A percentile compares a stretch with the other conserved stretches of the same genome.
phyloP scores from a whole-genome alignment of 106 monocot genomes.

The Apostasia shenzhenica region DNA sequence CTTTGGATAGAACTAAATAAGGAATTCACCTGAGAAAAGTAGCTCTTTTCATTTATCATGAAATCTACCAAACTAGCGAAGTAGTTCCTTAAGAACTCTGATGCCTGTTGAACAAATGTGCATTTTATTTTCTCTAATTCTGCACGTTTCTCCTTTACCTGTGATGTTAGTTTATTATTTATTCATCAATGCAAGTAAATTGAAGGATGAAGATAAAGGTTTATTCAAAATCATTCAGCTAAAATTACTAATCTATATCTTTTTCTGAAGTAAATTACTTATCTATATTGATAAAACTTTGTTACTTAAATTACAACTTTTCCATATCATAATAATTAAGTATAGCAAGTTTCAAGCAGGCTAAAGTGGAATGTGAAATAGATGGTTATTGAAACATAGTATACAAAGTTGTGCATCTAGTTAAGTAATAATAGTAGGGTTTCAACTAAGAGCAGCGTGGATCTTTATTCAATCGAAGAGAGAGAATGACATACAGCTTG shows the following conservation, averaged over 20 bases:
- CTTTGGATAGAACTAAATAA: not conserved
- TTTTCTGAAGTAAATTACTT: not conserved
- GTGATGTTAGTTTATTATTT: conserved; percentile 2
- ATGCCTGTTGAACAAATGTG: conserved; percentile 81
- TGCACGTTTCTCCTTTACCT: conserved; percentile 86
- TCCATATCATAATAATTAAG: too few relatives aligned
- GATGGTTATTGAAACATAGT: too few relatives aligned
- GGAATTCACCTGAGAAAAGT: conserved; percentile 78
- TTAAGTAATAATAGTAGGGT: not conserved
- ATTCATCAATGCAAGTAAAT: not conserved
- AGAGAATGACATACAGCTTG: conserved; percentile 55
- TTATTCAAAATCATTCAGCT: not conserved
- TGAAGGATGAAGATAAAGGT: not conserved
- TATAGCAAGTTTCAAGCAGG: not conserved
- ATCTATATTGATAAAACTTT: not conserved
- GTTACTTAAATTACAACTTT: not conserved
- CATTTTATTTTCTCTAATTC: conserved; percentile 68
- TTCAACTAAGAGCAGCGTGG: not conserved
- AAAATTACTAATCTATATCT: too few relatives aligned
- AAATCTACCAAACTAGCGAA: conserved; percentile 83
- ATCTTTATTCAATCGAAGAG: not conserved
- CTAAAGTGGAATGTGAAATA: not conserved
- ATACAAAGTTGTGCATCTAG: not conserved
- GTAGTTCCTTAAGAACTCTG: conserved; percentile 80
- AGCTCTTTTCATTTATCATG: conserved; percentile 83